phyloP scores from a whole-genome alignment of 2,329 filamentous ascomycete species.

The Aureobasidium sp. region DNA sequence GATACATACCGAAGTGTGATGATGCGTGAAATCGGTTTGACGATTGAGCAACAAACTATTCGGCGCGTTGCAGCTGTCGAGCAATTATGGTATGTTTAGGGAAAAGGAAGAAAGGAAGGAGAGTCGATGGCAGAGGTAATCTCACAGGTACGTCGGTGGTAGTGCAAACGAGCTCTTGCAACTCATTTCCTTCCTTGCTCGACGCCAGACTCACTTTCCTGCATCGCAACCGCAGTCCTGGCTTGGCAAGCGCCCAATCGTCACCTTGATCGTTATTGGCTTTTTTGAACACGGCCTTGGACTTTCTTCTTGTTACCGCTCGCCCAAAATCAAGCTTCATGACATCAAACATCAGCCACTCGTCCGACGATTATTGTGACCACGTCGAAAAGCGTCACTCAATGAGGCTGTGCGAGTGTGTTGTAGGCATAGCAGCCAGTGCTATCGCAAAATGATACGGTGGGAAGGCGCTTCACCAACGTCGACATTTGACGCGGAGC shows the following conservation, averaged over 20 bases:
- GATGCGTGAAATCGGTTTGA: neutral
- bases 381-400: neutral
- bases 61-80: neutral
- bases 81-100: neutral
- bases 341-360: slow-evolving; percentile 2
- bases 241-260: neutral
- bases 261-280: neutral
- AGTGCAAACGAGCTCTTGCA: slow-evolving; percentile 7
- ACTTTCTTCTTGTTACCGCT: neutral
- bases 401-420: neutral
- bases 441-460: neutral
- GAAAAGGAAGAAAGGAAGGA: neutral
- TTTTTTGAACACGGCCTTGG: neutral
- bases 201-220: neutral
- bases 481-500: neutral
- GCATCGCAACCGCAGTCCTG: neutral
- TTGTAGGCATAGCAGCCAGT: neutral
- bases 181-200: slow-evolving; percentile 4
- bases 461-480: neutral
- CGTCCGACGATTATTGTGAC: neutral
- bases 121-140: neutral
- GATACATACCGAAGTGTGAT: slow-evolving; percentile 5
- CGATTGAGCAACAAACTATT: neutral
- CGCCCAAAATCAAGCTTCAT: neutral
- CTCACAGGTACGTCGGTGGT: neutral